Base-by-base conservation (phyloP, 371 early-diverging fungal genomes). In the Apophysomyces variabilis region DNA sequence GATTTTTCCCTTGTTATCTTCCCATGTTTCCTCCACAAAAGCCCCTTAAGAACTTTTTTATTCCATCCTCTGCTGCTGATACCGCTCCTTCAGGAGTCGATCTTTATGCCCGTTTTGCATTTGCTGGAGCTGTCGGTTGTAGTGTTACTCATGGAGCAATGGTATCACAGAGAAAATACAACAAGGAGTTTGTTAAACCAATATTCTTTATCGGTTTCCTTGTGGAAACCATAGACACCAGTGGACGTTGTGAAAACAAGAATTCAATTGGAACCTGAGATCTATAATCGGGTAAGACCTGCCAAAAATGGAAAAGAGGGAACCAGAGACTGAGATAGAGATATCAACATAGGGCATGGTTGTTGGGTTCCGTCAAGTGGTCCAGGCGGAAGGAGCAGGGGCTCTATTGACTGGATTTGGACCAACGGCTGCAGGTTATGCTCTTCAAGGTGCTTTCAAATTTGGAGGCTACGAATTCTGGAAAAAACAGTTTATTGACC, bases 401-500 rank as follows among this genome's bases (percentile, higher is more conserved):
- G 96, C 92, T 62, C 82, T 96, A 61, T 80, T 87, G 75, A 95
- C 92, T 67, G 96, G 96, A 69, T 89, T 90, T 75, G 90, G 89
- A 66, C 95, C 96, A 46, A 95, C 95, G 59, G 78, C 79, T 67
- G 79, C 90, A 58, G 95, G 95, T 74, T 94, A 96, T 90, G 93
- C 90, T 82, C 79, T 90, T 67, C 96, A 95, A 75, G 96, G 96
- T 73, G 89, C 89, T 67, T 90, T 92, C 87, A 96, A 96, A 88
- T 96, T 92, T 70, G 96, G 96, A 73, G 89, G 90, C 79, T 93
- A 93, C 75, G 96, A 96, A 79, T 87, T 92, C 82, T 93, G 88
- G 86, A 93, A 93, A 83, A 92, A 93, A 87, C 85, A 85, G 66
- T 79, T 87, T 82, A 87, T 91, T 66, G 90, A 90, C 64, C 4